A percentile compares a stretch with the other conserved stretches of the same genome.
phyloP scores from a whole-genome alignment of 495 filamentous ascomycete genomes.

The Aspergillus ostianus region DNA sequence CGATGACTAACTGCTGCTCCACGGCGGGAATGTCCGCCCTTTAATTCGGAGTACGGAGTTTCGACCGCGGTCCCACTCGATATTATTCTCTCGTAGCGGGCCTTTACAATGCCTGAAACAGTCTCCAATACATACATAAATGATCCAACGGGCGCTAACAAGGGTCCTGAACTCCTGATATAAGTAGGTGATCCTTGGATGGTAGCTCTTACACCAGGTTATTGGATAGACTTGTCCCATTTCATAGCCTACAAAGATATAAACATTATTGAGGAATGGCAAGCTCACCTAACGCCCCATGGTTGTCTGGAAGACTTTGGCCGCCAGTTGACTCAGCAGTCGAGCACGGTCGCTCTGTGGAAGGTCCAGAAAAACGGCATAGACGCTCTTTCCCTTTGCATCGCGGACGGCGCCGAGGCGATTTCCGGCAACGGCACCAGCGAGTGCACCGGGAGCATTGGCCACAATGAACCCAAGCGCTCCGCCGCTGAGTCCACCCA shows the following conservation, averaged over 20 bases:
- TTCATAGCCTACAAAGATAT: too few relatives aligned
- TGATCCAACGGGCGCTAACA: too few relatives aligned
- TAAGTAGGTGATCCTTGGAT: too few relatives aligned
- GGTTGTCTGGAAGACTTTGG: slow-evolving; percentile 61
- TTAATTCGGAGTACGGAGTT: too few relatives aligned
- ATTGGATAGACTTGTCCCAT: too few relatives aligned
- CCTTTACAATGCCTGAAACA: too few relatives aligned
- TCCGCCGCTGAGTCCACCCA: slow-evolving; percentile 84
- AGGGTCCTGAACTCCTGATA: too few relatives aligned
- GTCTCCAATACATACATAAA: too few relatives aligned
- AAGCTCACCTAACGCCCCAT: slow-evolving; percentile 30
- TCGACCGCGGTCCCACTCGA: too few relatives aligned
- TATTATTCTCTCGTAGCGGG: too few relatives aligned
- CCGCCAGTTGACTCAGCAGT: slow-evolving; percentile 71
- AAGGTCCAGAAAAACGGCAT: slow-evolving; percentile 80
- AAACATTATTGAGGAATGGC: not conserved
- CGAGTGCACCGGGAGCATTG: slow-evolving; percentile 84
- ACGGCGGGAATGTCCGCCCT: too few relatives aligned
- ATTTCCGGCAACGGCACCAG: slow-evolving; percentile 91
- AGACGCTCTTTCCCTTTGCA: slow-evolving; percentile 91
- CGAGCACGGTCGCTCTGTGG: slow-evolving; percentile 76
- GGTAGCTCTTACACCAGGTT: too few relatives aligned
- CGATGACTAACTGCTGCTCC: not conserved
- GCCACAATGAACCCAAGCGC: slow-evolving; percentile 93
- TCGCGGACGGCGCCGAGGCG: slow-evolving; percentile 84